Evolutionary conservation across 371 early-diverging fungal species (phyloP).

Genomic region (Actinomortierella wolfii): DNA sequence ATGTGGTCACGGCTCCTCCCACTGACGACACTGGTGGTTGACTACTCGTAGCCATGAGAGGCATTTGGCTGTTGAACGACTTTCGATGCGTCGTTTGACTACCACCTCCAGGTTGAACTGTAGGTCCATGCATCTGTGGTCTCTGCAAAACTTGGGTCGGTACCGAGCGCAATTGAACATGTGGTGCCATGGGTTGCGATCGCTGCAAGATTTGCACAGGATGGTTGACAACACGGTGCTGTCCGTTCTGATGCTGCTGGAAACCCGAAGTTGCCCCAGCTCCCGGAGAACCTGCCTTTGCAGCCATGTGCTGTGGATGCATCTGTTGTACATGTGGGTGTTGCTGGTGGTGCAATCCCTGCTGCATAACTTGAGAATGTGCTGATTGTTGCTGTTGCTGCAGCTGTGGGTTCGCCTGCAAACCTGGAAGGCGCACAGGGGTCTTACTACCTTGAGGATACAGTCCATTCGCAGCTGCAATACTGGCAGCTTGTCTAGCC

Average conservation of each 20-base stretch:
- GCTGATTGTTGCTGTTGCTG: background rate
- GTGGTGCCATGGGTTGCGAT: conserved; percentile 29
- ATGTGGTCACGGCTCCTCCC: too few relatives aligned
- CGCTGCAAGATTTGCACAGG: conserved; percentile 45
- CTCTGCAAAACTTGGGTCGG: conserved; percentile 45
- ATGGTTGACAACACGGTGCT: conserved; percentile 20
- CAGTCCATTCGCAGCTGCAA: too few relatives aligned
- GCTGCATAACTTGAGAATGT: conserved; percentile 1
- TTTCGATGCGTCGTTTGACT: too few relatives aligned
- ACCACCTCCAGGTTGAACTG: background rate
- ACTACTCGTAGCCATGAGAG: too few relatives aligned
- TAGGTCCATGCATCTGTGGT: conserved; percentile 18
- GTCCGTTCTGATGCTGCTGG: background rate
- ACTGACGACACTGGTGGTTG: too few relatives aligned
- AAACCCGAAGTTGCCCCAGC: too few relatives aligned
- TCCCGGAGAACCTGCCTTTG: too few relatives aligned
- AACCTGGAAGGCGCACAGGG: conserved; percentile 5
- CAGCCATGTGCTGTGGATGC: background rate
- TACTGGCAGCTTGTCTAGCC: too few relatives aligned
- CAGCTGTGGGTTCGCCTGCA: conserved; percentile 4
- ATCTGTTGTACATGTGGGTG: conserved; percentile 7
- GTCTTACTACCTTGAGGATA: conserved; percentile 14
- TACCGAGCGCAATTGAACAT: conserved; percentile 30
- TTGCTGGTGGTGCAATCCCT: conserved; percentile 10
- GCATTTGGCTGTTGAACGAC: too few relatives aligned